Base-by-base conservation (phyloP, 805 yeast genomes). In the Maudiozyma turicensis region DNA sequence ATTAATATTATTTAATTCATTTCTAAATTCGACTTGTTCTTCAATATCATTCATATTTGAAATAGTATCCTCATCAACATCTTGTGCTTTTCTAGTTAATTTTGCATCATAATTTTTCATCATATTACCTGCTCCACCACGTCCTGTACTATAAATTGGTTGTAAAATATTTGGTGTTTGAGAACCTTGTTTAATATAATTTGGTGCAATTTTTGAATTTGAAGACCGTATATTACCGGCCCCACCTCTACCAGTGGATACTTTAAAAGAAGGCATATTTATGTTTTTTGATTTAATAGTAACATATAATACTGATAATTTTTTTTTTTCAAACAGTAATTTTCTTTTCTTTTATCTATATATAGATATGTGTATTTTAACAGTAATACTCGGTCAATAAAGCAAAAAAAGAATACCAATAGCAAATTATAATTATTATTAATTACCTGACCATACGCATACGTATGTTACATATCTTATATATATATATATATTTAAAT, bases 71-170 rank as follows among this genome's bases (percentile, higher is more conserved):
- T 64, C 66, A 40, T 81, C 86, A 6, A 81, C 86, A 57, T 80
- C 89, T 62, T 83, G 89, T 10, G 84, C 74, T 54, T 72, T 74
- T 52, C 89, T 71, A 5, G 86, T 74, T 45, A 77, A 57, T 45
- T 73, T 72, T 1, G 83, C 77, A 60, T 82, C 80, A 35, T 72
- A 72, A 63, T 82, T 84, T 52, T 70, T 73, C 48, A 80, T 67
- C 86, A 84, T 84, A 58, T 84, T 84, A 5, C 91, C 91, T 45
- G 77, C 81, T 6, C 91, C 91, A 6, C 91, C 91, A 54, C 91
- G 72, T 20, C 90, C 91, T 1, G 89, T 84, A 28, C 85, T 74
- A 58, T 78, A 76, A 29, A 77, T 75, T 31, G 76, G 75, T 15
- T 76, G 75, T 28, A 76, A 63, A 33, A 80, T 69, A 57, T 70